These are phyloP conservation scores for Pleurotus tuber-regium DNA, from an alignment of 768 basidiomycete species.

Conservation along the genomic window DNA sequence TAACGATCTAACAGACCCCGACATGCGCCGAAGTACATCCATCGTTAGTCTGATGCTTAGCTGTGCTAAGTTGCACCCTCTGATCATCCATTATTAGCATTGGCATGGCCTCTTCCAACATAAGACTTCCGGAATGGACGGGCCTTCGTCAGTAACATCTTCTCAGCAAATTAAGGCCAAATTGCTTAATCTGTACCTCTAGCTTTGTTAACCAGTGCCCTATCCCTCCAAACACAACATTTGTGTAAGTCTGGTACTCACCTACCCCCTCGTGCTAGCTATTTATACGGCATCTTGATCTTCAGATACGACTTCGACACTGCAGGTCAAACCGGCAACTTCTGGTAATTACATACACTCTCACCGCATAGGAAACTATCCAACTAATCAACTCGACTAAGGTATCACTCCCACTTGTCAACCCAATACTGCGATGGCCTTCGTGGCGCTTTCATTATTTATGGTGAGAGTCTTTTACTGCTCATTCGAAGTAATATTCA, in stretches of 20 bases:
- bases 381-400: conserved; percentile 29
- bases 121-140: conserved; percentile 33
- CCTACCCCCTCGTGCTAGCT: background rate
- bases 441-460: conserved; percentile 27
- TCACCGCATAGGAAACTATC: conserved; percentile 9
- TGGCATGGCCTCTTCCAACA: conserved; percentile 36
- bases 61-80: background rate
- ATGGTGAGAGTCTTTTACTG: conserved; percentile 20
- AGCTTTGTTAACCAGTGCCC: conserved; percentile 50
- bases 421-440: conserved; percentile 52
- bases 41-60: conserved; percentile 17
- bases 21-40: conserved; percentile 30
- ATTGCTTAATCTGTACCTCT: background rate
- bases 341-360: conserved; percentile 18
- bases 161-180: conserved; percentile 14
- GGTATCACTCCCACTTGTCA: conserved; percentile 45
- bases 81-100: conserved; percentile 19
- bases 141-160: conserved; percentile 29
- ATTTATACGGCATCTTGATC: background rate
- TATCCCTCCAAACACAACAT: conserved; percentile 34
- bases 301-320: conserved; percentile 36
- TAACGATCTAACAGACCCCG: conserved; percentile 23
- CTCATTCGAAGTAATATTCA: background rate
- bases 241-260: conserved; percentile 11
- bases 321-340: conserved; percentile 31